phyloP scores from a whole-genome alignment of 106 monocot species.

The Dendrobium officinale region DNA sequence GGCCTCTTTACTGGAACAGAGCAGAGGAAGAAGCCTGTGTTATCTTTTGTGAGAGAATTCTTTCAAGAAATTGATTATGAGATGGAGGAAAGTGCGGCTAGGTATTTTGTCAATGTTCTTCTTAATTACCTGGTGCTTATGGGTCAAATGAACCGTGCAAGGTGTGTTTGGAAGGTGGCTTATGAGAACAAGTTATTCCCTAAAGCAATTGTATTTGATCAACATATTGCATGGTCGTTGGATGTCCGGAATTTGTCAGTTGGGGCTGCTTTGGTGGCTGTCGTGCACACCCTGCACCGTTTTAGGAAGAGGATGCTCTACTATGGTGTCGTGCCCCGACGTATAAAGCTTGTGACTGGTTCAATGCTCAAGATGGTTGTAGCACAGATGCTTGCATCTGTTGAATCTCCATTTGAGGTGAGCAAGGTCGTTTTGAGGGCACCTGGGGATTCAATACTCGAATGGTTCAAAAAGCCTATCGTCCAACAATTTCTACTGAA shows the following conservation, averaged over 20 bases:
- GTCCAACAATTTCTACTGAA: conserved; percentile 96
- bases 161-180: conserved; percentile 96
- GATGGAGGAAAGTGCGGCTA: conserved; percentile 63
- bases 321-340: conserved; percentile 86
- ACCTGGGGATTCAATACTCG: conserved; percentile 75
- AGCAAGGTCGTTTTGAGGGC: conserved; percentile 93
- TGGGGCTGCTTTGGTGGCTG: conserved; percentile 80
- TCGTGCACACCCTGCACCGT: conserved; percentile 88
- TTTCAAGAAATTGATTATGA: conserved; percentile 90
- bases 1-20: conserved; percentile 83
- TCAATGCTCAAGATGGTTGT: conserved; percentile 87
- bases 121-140: conserved; percentile 87
- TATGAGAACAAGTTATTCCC: conserved; percentile 96
- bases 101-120: conserved; percentile 90
- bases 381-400: conserved; percentile 54
- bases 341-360: conserved; percentile 90
- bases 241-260: conserved; percentile 83
- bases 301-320: conserved; percentile 98
- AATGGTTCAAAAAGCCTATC: conserved; percentile 97
- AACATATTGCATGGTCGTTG: conserved; percentile 97
- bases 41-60: conserved; percentile 88
- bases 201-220: conserved; percentile 95
- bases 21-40: conserved; percentile 78
- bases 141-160: conserved; percentile 91
- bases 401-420: conserved; percentile 95